Base-by-base conservation (phyloP, 805 yeast species). In the Candida nanaspora region DNA sequence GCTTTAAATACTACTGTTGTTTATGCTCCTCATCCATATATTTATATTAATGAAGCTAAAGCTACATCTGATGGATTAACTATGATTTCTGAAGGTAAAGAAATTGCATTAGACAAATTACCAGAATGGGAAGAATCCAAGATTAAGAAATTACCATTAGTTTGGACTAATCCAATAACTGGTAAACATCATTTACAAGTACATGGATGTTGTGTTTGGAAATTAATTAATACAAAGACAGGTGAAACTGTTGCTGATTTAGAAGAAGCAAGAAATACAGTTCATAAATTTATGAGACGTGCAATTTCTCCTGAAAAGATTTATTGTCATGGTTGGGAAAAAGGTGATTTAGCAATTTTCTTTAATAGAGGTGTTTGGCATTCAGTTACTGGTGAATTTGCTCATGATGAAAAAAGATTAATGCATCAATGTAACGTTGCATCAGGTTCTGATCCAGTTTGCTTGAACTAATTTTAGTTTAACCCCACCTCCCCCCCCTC, bases 341-440 rank as follows among this genome's bases (percentile, higher is more conserved):
- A 78, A 48, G 96, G 95, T 41, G 96, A 87, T 53, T 71, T 87
- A 55, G 93, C 86, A 28, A 80, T 87, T 41, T 87, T 87, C 69
- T 86, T 71, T 64, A 87, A 87, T 69, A 73, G 91, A 58, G 95
- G 95, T 34, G 89, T 87, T 10, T 84, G 91, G 83, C 96, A 87
- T 58, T 78, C 91, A 2, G 96, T 87, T 26, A 86, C 95, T 14
- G 95, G 96, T 39, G 95, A 86, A 62, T 82, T 87, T 63, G 80
- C 75, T 16, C 72, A 73, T 16, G 86, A 82, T 37, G 93, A 86
- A 56, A 78, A 76, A 53, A 76, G 96, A 61, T 69, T 87, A 56
- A 86, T 87, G 94, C 96, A 87, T 57, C 96, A 87, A 66, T 87
- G 96, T 65, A 87, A 87, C 65, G 84, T 87, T 58, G 95, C 96